Evolutionary conservation across 352 stramenopile genomes (phyloP), one percentile per base, ranked within the genome.

Genomic region (Globisporangium cederbergense): DNA sequence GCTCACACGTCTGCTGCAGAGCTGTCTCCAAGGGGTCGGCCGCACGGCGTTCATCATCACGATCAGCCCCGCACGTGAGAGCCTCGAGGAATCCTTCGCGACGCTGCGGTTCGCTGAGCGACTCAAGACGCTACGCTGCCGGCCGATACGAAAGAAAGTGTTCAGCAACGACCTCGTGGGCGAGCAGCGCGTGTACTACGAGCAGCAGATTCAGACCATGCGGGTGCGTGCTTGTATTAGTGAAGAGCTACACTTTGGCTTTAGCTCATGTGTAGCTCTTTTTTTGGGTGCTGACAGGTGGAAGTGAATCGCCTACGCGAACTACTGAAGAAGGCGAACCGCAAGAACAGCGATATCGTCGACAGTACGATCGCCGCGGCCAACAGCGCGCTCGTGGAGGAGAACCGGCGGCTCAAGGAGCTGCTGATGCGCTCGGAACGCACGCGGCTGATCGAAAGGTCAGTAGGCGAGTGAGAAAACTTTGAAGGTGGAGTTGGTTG

Each of bases 101-200:
- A 93, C 83, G 1, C 64, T 93, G 50, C 71, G 83, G 9, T 91
- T 93, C 56, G 81, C 81, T 14, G 81, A 93, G 58, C 76, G 81
- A 1, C 69, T 93, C 18, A 82, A 86, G 65, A 58, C 79, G 3
- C 66, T 93, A 14, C 75, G 77, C 9, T 89, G 79, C 58, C 68
- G 70, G 0, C 83, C 83, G n/a, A 73, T 88, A 49, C 73, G 76
- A 0, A 69, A 79, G 20, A 75, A 74, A n/a, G 60, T 86, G 16
- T 74, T 88, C 20, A 75, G 74, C 32, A 88, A 67, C 42, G 79
- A 90, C 57, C 58, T 75, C 42, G 38, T 82, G 30, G 74, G 80
- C 1, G 83, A 89, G 18, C 78, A 89, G 64, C 70, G 81, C 3
- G 30, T 78, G 7, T 89, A 81, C 62, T 89, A 91, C 61, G 83